A percentile compares a stretch with the other conserved stretches of the same genome.
These are phyloP conservation scores for Nyssa sinensis DNA, from an alignment of 148 eudicot genomes.

Conservation along the genomic window DNA sequence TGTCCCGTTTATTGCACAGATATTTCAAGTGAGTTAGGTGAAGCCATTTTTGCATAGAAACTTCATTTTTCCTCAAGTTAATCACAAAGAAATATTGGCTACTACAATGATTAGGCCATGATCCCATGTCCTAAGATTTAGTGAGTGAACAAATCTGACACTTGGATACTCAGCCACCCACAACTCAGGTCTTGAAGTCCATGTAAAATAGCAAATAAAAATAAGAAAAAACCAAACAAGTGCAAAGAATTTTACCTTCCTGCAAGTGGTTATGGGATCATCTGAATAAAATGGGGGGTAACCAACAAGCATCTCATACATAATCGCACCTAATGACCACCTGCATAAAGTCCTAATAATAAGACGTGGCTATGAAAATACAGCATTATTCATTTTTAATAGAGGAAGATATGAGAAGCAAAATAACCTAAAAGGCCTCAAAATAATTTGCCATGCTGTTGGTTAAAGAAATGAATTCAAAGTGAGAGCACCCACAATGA, in stretches of 20 bases:
- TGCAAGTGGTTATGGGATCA: conserved; percentile 92
- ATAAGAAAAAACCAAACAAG: background rate
- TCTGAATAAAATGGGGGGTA: conserved; percentile 96
- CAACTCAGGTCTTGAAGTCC: background rate
- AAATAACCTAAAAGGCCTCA: background rate
- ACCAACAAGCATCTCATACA: conserved; percentile 98
- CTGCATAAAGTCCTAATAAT: conserved; percentile 42
- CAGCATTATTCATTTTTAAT: background rate
- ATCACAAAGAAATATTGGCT: background rate
- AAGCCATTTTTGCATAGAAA: background rate
- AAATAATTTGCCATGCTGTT: background rate
- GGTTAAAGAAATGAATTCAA: background rate
- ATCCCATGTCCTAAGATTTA: too few relatives aligned
- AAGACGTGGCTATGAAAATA: background rate
- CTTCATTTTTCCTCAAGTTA: background rate
- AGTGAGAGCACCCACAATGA: background rate
- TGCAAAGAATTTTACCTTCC: conserved; percentile 56
- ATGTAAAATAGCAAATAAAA: background rate
- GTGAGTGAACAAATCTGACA: background rate
- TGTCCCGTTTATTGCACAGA: too few relatives aligned
- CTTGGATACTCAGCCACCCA: background rate
- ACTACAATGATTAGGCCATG: background rate
- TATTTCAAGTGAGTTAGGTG: too few relatives aligned
- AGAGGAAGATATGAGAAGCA: background rate
- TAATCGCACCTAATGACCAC: conserved; percentile 98